Evolutionary conservation across 2,329 filamentous ascomycete species (phyloP).

Genomic region (Elsinoe fawcettii): DNA sequence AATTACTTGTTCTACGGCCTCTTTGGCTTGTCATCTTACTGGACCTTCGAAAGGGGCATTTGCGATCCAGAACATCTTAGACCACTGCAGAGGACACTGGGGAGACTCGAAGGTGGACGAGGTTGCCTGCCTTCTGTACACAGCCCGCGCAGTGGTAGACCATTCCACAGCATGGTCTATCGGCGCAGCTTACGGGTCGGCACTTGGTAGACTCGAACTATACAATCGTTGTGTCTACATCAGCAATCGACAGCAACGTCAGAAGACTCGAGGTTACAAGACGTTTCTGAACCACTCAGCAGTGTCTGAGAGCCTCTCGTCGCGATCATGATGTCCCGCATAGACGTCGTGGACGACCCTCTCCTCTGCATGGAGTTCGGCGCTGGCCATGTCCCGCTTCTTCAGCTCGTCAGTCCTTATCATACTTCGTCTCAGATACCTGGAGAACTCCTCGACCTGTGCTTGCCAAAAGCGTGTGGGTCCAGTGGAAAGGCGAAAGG

Average conservation of each 20-base stretch:
- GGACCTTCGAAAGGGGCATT: no score
- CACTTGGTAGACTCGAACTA: no score
- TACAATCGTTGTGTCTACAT: no score
- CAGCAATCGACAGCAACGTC: no score
- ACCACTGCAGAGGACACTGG: no score
- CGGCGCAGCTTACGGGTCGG: background rate
- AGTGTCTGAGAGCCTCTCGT: constrained; percentile 6
- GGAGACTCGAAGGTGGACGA: background rate
- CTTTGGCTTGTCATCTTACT: no score
- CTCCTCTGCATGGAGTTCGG: constrained; percentile 17
- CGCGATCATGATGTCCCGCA: constrained; percentile 4
- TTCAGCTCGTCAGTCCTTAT: constrained; percentile 15
- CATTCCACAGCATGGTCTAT: background rate
- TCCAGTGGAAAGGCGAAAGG: constrained; percentile 35
- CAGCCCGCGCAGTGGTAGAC: background rate
- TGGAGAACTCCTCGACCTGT: constrained; percentile 36
- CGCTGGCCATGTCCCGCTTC: constrained; percentile 16
- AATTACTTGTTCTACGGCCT: no score
- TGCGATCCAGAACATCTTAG: no score
- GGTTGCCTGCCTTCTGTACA: background rate
- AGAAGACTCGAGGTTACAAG: constrained; percentile 6
- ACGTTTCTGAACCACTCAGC: constrained; percentile 20
- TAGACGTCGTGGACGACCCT: constrained; percentile 14
- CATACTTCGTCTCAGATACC: constrained; percentile 34
- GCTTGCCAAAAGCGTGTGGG: constrained; percentile 32